Conservation (phyloP, 257 asterid genomes). For the Eucommia ulmoides region DNA sequence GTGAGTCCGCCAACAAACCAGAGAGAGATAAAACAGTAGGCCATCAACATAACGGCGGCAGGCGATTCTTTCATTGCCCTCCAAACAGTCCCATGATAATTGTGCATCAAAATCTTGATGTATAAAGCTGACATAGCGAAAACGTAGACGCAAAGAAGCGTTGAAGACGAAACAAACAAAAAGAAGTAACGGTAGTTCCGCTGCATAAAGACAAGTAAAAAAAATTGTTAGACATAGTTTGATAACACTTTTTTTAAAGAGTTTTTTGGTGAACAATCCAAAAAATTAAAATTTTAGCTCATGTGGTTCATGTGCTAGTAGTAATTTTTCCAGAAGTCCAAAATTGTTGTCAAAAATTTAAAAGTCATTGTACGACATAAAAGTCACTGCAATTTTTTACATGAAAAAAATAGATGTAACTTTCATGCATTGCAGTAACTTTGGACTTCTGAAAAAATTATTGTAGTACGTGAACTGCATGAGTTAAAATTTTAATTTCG, state of each 20-base stretch:
- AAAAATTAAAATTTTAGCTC: constrained; percentile 4
- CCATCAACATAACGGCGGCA: constrained; percentile 78
- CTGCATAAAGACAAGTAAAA: constrained; percentile 39
- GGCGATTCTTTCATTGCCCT: constrained; percentile 96
- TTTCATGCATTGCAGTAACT: constrained; percentile 6
- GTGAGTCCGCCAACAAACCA: constrained; percentile 99
- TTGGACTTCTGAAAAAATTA: no score
- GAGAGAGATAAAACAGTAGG: constrained; percentile 74
- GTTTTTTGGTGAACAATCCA: neutral
- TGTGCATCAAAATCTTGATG: constrained; percentile 83
- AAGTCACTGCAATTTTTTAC: no score
- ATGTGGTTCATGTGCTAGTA: no score
- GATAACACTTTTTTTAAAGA: neutral
- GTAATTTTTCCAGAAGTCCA: no score
- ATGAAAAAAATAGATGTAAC: constrained; percentile 1
- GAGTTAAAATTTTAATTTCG: no score
- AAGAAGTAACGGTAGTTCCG: constrained; percentile 96
- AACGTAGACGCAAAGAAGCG: constrained; percentile 84
- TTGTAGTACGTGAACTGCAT: no score
- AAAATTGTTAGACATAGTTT: constrained; percentile 4
- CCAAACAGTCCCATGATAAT: constrained; percentile 76
- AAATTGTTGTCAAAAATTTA: no score
- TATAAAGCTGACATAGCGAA: constrained; percentile 76
- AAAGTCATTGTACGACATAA: no score
- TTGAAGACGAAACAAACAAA: constrained; percentile 77